Conservation (phyloP, 352 stramenopile species). For the Phytophthora meadii region DNA sequence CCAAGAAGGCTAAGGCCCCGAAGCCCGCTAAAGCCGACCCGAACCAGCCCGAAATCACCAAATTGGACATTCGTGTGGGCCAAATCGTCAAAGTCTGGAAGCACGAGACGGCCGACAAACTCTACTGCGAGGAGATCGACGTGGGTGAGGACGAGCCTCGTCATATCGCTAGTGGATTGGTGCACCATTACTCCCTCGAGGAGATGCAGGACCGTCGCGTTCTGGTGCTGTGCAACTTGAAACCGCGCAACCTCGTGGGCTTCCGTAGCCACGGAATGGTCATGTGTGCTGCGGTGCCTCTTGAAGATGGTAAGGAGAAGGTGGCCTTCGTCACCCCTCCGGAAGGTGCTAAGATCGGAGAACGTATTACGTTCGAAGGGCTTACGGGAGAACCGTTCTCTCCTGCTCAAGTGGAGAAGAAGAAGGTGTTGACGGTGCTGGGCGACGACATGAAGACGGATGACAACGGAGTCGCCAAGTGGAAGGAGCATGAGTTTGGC, state of each 20-base stretch:
- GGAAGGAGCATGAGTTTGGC: conserved; percentile 80
- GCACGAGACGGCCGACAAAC: conserved; percentile 91
- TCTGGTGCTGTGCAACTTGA: conserved; percentile 93
- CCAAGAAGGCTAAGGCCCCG: conserved; percentile 54
- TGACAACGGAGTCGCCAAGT: conserved; percentile 78
- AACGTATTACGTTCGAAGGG: conserved; percentile 77
- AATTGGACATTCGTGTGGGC: conserved; percentile 92
- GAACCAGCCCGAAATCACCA: conserved; percentile 89
- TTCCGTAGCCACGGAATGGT: conserved; percentile 94
- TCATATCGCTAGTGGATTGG: conserved; percentile 88
- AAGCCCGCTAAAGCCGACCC: conserved; percentile 59
- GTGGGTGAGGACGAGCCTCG: conserved; percentile 88
- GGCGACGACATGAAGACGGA: conserved; percentile 88
- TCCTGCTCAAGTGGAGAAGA: conserved; percentile 89
- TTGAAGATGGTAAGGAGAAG: conserved; percentile 79
- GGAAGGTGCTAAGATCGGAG: conserved; percentile 70
- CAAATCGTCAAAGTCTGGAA: conserved; percentile 94
- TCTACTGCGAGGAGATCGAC: conserved; percentile 94
- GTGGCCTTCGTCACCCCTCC: conserved; percentile 89
- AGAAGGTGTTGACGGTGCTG: conserved; percentile 84
- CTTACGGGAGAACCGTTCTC: conserved; percentile 78
- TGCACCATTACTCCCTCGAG: conserved; percentile 88
- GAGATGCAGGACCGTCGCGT: conserved; percentile 87
- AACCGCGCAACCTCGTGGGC: conserved; percentile 89
- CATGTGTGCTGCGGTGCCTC: conserved; percentile 79